A percentile compares a stretch with the other conserved stretches of the same genome.
These are phyloP conservation scores for Diophrys sp. DNA, from an alignment of 73 alveolate genomes.

Conservation along the genomic window DNA sequence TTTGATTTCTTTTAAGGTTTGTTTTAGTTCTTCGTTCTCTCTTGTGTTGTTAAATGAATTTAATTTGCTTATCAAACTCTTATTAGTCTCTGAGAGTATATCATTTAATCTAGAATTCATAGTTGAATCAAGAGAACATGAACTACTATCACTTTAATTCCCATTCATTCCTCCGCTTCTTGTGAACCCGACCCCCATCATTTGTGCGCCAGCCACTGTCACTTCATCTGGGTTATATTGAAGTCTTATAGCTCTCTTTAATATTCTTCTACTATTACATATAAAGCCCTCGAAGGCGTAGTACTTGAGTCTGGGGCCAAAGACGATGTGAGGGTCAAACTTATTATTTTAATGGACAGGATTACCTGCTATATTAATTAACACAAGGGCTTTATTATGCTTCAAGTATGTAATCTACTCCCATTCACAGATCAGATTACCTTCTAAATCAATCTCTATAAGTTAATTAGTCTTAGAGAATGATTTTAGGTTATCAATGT, in stretches of 20 bases:
- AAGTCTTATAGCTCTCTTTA: not conserved
- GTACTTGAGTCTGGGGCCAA: not conserved
- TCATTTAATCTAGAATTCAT: not conserved
- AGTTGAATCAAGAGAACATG: not conserved
- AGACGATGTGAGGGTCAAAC: not conserved
- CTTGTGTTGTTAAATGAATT: not conserved
- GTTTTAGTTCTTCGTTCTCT: not conserved
- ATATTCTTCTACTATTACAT: not conserved
- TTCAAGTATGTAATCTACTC: not conserved
- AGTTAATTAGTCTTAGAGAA: slow-evolving; percentile 2
- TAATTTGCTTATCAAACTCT: not conserved
- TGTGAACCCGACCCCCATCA: not conserved
- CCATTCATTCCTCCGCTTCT: not conserved
- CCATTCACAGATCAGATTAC: slow-evolving; percentile 10
- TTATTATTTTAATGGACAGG: not conserved
- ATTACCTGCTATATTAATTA: not conserved
- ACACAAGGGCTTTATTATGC: not conserved
- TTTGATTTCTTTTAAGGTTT: not conserved
- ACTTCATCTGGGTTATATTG: not conserved
- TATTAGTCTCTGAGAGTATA: not conserved
- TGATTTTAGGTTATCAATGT: not conserved
- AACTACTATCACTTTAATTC: not conserved
- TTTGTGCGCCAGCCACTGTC: not conserved
- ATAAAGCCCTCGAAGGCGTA: not conserved
- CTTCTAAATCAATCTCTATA: slow-evolving; percentile 25